phyloP scores from a whole-genome alignment of 1,139 yeast genomes.

The Candida sanyaensis region DNA sequence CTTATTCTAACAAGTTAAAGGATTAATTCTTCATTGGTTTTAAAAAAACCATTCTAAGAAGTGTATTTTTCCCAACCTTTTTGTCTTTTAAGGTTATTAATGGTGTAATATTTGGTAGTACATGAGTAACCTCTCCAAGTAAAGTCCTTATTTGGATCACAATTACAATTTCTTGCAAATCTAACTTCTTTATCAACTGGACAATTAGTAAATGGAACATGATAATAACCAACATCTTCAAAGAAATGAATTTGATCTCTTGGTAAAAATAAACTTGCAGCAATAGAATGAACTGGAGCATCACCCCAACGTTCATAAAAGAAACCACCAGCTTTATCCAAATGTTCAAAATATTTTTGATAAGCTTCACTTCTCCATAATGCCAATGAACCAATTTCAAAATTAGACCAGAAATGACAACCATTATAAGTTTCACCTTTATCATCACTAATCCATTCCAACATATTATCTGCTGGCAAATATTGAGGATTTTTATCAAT shows the following conservation, averaged over 20 bases:
- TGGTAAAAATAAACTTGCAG: conserved; percentile 74
- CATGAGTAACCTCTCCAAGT: conserved; percentile 89
- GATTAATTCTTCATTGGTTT: too few species aligned
- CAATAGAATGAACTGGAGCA: conserved; percentile 88
- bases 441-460: conserved; percentile 74
- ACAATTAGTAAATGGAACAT: conserved; percentile 76
- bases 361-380: conserved; percentile 78
- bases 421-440: conserved; percentile 68
- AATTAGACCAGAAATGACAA: conserved; percentile 90
- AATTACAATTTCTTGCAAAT: conserved; percentile 60
- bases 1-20: too few species aligned
- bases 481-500: conserved; percentile 65
- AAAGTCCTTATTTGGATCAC: conserved; percentile 75
- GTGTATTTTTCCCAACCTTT: conserved; percentile 72
- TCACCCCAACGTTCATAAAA: conserved; percentile 95
- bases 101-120: conserved; percentile 68
- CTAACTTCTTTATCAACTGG: conserved; percentile 64
- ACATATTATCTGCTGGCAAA: conserved; percentile 63
- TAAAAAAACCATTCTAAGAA: conserved; percentile 12
- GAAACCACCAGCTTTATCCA: conserved; percentile 83
- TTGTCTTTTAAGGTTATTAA: conserved; percentile 66
- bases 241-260: conserved; percentile 72
- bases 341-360: conserved; percentile 62
- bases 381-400: conserved; percentile 74
- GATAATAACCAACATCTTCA: conserved; percentile 82